Conservation (phyloP, 2,329 filamentous ascomycete species). For the Tolypocladium guangdongense region DNA sequence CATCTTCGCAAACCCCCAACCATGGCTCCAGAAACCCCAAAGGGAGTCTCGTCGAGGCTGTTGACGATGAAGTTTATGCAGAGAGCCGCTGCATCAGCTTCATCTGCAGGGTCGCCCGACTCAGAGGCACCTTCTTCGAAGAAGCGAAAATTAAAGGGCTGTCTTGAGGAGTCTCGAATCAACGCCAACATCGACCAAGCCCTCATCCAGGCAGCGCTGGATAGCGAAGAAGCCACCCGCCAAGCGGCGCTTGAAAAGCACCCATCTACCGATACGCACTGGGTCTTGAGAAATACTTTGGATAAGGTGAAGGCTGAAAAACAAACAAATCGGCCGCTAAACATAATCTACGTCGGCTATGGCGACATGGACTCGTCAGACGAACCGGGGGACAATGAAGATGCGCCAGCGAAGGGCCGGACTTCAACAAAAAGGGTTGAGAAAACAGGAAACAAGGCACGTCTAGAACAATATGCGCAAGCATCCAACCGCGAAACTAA, state of each 20-base stretch:
- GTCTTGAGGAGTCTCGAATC: conserved; percentile 24
- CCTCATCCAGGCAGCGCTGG: conserved; percentile 51
- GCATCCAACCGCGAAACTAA: conserved; percentile 5
- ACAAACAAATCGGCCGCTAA: conserved; percentile 28
- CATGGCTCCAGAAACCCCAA: conserved; percentile 43
- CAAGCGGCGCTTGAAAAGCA: conserved; percentile 50
- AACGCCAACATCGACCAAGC: conserved; percentile 39
- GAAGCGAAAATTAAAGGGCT: conserved; percentile 42
- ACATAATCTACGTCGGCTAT: conserved; percentile 49
- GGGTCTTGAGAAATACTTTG: conserved; percentile 51
- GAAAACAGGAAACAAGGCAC: conserved; percentile 15
- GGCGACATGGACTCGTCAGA: conserved; percentile 35
- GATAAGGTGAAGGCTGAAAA: conserved; percentile 12
- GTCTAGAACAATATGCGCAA: conserved; percentile 8
- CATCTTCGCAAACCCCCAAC: neutral
- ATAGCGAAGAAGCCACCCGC: conserved; percentile 56
- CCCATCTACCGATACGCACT: conserved; percentile 60
- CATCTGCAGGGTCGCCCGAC: conserved; percentile 31
- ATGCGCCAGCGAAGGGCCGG: conserved; percentile 20
- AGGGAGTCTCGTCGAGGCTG: conserved; percentile 74
- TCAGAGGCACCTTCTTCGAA: conserved; percentile 47
- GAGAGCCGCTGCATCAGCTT: conserved; percentile 57
- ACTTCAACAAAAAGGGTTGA: conserved; percentile 23
- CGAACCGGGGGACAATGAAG: conserved; percentile 24
- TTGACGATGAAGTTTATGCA: conserved; percentile 99